Conservation (phyloP, 495 filamentous ascomycete species). For the Aspergillus heteromorphus region DNA sequence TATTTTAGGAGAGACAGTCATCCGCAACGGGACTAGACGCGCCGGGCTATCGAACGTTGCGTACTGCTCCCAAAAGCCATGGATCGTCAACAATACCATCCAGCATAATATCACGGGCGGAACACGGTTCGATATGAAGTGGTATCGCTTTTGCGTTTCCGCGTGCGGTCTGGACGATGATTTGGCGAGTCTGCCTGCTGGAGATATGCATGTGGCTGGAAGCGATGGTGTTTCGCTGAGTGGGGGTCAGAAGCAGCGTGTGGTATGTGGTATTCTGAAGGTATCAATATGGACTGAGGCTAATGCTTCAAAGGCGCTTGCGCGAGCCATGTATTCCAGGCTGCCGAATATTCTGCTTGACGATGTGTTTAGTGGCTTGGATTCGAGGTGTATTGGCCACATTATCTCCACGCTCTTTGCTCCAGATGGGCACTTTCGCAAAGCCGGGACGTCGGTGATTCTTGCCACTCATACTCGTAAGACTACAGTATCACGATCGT, state of each 20-base stretch:
- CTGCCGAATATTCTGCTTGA: neutral
- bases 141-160: neutral
- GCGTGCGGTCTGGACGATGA: neutral
- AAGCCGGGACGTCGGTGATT: neutral
- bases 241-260: neutral
- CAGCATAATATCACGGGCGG: constrained; percentile 30
- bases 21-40: neutral
- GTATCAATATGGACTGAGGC: neutral
- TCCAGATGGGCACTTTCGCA: neutral
- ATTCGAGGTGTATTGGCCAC: neutral
- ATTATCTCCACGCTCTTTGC: neutral
- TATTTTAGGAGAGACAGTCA: constrained; percentile 2
- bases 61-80: constrained; percentile 40
- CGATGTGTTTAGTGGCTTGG: neutral
- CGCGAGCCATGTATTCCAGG: neutral
- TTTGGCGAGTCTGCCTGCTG: constrained; percentile 32
- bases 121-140: neutral
- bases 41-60: constrained; percentile 13
- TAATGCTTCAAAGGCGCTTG: neutral
- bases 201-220: constrained; percentile 73
- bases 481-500: no score
- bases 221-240: constrained; percentile 78
- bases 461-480: neutral
- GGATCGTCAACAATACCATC: constrained; percentile 37
- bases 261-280: neutral